Base-by-base conservation (phyloP, 805 yeast species). In the Metschnikowia orientalis region DNA sequence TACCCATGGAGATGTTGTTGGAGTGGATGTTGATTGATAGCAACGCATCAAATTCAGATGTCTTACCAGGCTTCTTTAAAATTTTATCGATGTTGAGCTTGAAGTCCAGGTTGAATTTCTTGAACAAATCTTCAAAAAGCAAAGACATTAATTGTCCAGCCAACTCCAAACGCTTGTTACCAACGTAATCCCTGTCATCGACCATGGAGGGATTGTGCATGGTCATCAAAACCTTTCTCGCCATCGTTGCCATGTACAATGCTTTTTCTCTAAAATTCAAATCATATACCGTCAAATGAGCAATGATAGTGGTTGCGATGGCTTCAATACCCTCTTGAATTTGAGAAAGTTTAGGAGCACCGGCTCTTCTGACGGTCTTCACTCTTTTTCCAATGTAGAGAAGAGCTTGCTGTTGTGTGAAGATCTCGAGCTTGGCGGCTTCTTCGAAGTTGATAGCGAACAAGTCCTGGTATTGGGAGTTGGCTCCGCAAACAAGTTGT, bases 121-220 rank as follows among this genome's bases (percentile, higher is more conserved):
- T 92, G 72, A 92, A 92, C 61, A 92, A 73, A 75, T 92, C 98
- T 66, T 92, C 98, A 57, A 92, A 92, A 41, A 92, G 63, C 44
- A 92, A 68, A 5, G 97, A 87, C 86, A 92, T 85, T 55, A 92
- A 71, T 61, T 92, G 98, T 37, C 98, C 98, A 1, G 98, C 98
- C 54, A 92, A 69, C 63, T 92, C 98, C 45, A 92, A 70, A 63
- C 98, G 83, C 60, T 92, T 92, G 63, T 90, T 90, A 69, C 98
- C 98, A 27, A 92, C 97, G 54, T 92, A 92, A 66, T 92, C 98
- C 61, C 97, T 79, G 61, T 92, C 98, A 53, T 92, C 98, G n/a
- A 92, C 95, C 81, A 87, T 80, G 46, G 79, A 79, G 6, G 97
- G 94, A 51, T 92, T 84, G 44, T 85, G 80, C 80, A 92, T 86